Evolutionary conservation across 2,329 filamentous ascomycete species (phyloP), one percentile per base, ranked within the genome.

Genomic region (Dactylellina cionopaga): DNA sequence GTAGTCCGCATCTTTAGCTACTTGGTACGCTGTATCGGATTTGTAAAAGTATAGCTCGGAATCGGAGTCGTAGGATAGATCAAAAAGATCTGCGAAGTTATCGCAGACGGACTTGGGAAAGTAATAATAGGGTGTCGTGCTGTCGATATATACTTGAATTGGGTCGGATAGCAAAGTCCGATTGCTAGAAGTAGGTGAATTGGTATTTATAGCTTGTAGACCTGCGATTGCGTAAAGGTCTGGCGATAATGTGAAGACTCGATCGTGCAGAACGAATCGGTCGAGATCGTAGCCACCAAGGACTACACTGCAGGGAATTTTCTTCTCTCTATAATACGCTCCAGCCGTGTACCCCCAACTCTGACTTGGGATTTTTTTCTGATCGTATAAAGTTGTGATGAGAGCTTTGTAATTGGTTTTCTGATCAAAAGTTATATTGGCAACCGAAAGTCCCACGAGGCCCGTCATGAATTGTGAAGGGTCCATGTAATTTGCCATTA

Each of bases 101-200:
- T 79, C 75, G 64, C 81, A 82, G 7, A 80, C 76, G 11, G 75
- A 72, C 4, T 76, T 69, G 2, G 81, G 81, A 43, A 83, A 77
- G 77, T 79, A 82, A 5, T 82, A 55, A 69, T 80, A 81, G 5
- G 81, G 79, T 7, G 80, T 79, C 1, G 80, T 80, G 1, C 81
- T 80, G 63, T 83, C 81, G 17, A 83, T 79, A 33, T 74, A 74
- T 1, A 74, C 64, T n/a, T 74, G 77, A 64, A 78, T 79, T 2
- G 76, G 74, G 2, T 75, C 74, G 22, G 27, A 77, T 41, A 68
- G 59, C 33, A 68, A 13, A 41, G 77, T 75, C n/a, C 75, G 59
- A 55, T 76, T 46, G 6, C 76, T 75, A 58, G 75, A 76, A n/a
- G 64, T 74, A 29, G 65, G 25, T 76, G 75, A 78, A 47, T 71